phyloP scores from a whole-genome alignment of 2,329 filamentous ascomycete genomes.

The Fusarium incarnatum region DNA sequence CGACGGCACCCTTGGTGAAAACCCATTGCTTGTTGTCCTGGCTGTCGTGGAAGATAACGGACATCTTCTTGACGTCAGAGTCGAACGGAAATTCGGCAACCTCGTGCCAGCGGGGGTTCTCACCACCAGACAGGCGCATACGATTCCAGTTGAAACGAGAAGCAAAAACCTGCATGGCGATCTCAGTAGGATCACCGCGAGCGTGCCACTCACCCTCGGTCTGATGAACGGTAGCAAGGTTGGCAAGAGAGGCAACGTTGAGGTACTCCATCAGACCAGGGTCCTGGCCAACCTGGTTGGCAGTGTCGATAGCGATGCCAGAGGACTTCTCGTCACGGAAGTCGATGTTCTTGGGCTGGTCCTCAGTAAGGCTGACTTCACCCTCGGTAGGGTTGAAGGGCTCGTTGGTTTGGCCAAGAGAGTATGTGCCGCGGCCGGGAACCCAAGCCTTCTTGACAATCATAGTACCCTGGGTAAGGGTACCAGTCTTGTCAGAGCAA shows the following conservation, averaged over 20 bases:
- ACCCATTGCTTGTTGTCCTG: constrained; percentile 58
- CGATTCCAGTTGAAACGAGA: constrained; percentile 74
- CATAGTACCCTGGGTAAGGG: constrained; percentile 65
- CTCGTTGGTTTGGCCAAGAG: constrained; percentile 62
- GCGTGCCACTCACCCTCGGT: constrained; percentile 68
- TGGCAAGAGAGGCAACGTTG: constrained; percentile 72
- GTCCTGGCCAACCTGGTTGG: constrained; percentile 58
- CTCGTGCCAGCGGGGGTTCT: constrained; percentile 65
- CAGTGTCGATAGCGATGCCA: constrained; percentile 44
- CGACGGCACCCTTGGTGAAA: constrained; percentile 76
- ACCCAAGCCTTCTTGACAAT: constrained; percentile 65
- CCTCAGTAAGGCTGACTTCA: constrained; percentile 55
- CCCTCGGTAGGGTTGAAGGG: constrained; percentile 69
- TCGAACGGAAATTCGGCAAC: constrained; percentile 79
- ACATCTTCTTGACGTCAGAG: constrained; percentile 81
- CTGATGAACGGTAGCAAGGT: constrained; percentile 71
- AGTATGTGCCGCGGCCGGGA: constrained; percentile 60
- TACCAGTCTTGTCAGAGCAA: constrained; percentile 69
- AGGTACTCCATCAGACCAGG: constrained; percentile 65
- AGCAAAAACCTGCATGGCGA: constrained; percentile 80
- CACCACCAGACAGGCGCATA: constrained; percentile 61
- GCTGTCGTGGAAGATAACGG: constrained; percentile 69
- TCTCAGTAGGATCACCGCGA: constrained; percentile 73
- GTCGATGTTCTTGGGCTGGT: constrained; percentile 52
- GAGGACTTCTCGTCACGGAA: constrained; percentile 45